Evolutionary conservation across 768 basidiomycete species (phyloP), one percentile per base, ranked within the genome.

Genomic region (Xanthoconium purpureum): DNA sequence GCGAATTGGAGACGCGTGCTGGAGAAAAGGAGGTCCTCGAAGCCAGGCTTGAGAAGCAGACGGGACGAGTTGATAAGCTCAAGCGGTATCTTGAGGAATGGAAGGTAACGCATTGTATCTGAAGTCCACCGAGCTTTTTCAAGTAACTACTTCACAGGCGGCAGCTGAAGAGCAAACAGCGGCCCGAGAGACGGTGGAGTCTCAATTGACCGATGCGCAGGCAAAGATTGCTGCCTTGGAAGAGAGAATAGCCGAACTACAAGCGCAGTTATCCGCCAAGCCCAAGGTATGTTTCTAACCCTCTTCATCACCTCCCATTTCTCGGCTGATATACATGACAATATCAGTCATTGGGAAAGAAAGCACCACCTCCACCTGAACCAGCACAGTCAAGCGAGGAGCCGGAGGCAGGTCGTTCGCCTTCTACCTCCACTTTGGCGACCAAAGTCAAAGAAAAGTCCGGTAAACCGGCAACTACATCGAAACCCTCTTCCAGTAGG

Each of bases 221-320:
- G 61, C 52, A 6, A 59, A 68, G 45, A 57, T 69, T 13, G 39
- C 59, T 20, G 52, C 51, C 17, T 56, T 64, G 33, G 74, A 78
- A 57, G 77, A 77, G 51, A 71, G 75, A 58, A 66, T 81, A 28
- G 67, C 75, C 18, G 77, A 77, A 47, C 73, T 85, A 15, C 73
- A 80, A 58, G 62, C 64, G 4, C 77, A 79, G 33, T 66, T 83
- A 2, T 75, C 78, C 42, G 63, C 69, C 66, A 56, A 72, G 68
- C 50, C 70, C 66, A 45, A 71, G 65, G 49, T 62, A 44, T 2
- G 49, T 44, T 28, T 20, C 12, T 35, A 15, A 54, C 24, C 24
- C 13, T 28, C 24, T 12, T 45, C 30, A 6, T 66, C 18, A 12
- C 61, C 71, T 17, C 64, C 69, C 36, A 59, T 59, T 32, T 29